Conservation (phyloP, 371 early-diverging fungal species). For the Mortierella sp. region DNA sequence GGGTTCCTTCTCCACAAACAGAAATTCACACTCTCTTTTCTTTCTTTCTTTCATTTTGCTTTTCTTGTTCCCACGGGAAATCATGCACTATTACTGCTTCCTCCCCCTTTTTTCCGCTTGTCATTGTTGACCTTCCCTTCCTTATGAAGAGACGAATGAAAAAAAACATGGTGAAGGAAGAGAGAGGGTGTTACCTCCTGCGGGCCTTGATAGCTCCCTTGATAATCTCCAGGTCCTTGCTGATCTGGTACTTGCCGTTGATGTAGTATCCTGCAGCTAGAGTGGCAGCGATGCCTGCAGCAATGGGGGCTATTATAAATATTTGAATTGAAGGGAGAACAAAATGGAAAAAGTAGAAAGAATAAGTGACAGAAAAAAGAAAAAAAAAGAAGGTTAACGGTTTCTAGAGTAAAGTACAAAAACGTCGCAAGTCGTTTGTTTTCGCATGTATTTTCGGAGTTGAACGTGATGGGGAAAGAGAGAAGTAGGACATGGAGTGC, state of each 20-base stretch:
- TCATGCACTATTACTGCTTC: not conserved
- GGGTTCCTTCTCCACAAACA: constrained; percentile 4
- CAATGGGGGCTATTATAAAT: constrained; percentile 12
- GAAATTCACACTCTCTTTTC: not conserved
- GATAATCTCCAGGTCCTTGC: constrained; percentile 30
- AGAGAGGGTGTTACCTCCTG: constrained; percentile 13
- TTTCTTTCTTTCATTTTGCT: not conserved
- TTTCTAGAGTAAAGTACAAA: not conserved
- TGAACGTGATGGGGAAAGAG: not conserved
- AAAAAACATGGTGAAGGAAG: not conserved
- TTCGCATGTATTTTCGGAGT: not conserved
- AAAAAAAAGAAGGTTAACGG: not conserved
- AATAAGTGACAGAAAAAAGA: no score
- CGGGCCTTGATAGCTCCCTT: constrained; percentile 7
- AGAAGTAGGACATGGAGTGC: no score
- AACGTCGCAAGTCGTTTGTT: not conserved
- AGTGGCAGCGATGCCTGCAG: constrained; percentile 30
- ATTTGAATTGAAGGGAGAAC: not conserved
- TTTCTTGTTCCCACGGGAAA: not conserved
- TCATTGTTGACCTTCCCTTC: no score
- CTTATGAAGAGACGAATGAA: not conserved
- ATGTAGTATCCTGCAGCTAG: constrained; percentile 33
- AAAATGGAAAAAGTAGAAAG: not conserved
- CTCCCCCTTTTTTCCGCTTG: no score
- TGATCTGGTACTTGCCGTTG: constrained; percentile 40